A percentile compares a stretch with the other conserved stretches of the same genome.
These are phyloP conservation scores for Colletotrichum echinochloae DNA, from an alignment of 2,329 filamentous ascomycete species.

Conservation along the genomic window DNA sequence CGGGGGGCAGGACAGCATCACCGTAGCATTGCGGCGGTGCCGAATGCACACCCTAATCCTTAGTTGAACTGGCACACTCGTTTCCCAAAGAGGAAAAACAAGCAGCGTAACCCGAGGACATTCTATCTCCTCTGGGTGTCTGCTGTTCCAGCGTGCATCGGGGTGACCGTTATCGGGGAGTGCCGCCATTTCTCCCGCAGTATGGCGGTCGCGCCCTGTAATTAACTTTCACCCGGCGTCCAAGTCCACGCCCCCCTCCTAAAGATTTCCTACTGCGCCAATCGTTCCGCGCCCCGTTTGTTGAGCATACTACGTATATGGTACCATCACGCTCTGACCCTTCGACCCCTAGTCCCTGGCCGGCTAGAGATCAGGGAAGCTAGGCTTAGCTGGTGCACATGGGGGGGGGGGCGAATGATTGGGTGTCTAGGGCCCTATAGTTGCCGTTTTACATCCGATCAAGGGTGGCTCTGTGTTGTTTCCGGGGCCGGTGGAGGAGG, in stretches of 20 bases:
- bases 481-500: slow-evolving; percentile 8
- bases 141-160: slow-evolving; percentile 16
- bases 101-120: background rate
- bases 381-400: slow-evolving; percentile 2
- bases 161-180: slow-evolving; percentile 24
- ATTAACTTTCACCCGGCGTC: slow-evolving; percentile 14
- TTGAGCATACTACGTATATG: slow-evolving; percentile 10
- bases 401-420: slow-evolving; percentile 15
- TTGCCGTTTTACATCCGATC: slow-evolving; percentile 33
- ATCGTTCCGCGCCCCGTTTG: slow-evolving; percentile 14
- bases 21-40: too few species aligned
- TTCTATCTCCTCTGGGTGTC: background rate
- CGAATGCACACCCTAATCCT: slow-evolving; percentile 11
- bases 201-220: slow-evolving; percentile 32
- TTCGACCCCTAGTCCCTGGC: slow-evolving; percentile 13
- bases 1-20: background rate
- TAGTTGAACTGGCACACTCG: background rate
- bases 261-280: background rate
- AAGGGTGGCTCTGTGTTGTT: slow-evolving; percentile 15
- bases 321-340: background rate
- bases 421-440: background rate
- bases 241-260: background rate
- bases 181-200: slow-evolving; percentile 16
- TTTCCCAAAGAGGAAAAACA: slow-evolving; percentile 5
- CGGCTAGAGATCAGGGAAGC: slow-evolving; percentile 13